These are phyloP conservation scores for Sporothrix humicola DNA, from an alignment of 2,329 filamentous ascomycete species.

Conservation along the genomic window DNA sequence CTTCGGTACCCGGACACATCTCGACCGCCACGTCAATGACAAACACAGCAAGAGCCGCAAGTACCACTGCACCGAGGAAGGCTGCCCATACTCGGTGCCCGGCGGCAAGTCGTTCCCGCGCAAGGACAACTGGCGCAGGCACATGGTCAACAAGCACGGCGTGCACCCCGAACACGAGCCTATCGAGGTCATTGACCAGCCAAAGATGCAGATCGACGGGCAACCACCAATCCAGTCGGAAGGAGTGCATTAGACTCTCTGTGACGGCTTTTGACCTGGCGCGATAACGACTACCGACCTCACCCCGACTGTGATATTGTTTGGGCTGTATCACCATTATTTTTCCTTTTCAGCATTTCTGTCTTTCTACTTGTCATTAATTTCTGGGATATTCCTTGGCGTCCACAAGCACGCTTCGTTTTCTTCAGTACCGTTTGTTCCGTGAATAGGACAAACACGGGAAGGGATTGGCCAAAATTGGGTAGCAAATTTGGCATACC, in stretches of 20 bases:
- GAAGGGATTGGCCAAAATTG: too few relatives aligned
- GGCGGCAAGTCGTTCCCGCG: constrained; percentile 65
- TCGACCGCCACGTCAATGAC: constrained; percentile 67
- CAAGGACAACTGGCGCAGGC: constrained; percentile 68
- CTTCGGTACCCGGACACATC: constrained; percentile 67
- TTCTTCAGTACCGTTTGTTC: too few relatives aligned
- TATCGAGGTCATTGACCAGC: constrained; percentile 51
- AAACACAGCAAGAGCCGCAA: constrained; percentile 65
- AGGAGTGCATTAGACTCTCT: too few relatives aligned
- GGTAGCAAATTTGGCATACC: background rate
- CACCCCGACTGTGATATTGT: too few relatives aligned
- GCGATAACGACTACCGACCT: too few relatives aligned
- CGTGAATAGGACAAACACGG: too few relatives aligned
- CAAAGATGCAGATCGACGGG: constrained; percentile 34
- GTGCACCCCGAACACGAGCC: constrained; percentile 50
- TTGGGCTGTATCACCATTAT: too few relatives aligned
- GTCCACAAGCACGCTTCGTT: too few relatives aligned
- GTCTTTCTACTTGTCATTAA: too few relatives aligned
- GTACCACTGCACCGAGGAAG: constrained; percentile 61
- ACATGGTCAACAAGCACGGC: constrained; percentile 65
- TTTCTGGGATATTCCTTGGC: too few relatives aligned
- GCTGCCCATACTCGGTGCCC: constrained; percentile 61
- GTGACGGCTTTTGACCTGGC: too few relatives aligned
- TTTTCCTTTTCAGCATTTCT: too few relatives aligned
- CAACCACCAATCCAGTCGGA: background rate